Evolutionary conservation across 768 basidiomycete species (phyloP), one percentile per base, ranked within the genome.

Genomic region (Rhodosporidiobolus odoratus): DNA sequence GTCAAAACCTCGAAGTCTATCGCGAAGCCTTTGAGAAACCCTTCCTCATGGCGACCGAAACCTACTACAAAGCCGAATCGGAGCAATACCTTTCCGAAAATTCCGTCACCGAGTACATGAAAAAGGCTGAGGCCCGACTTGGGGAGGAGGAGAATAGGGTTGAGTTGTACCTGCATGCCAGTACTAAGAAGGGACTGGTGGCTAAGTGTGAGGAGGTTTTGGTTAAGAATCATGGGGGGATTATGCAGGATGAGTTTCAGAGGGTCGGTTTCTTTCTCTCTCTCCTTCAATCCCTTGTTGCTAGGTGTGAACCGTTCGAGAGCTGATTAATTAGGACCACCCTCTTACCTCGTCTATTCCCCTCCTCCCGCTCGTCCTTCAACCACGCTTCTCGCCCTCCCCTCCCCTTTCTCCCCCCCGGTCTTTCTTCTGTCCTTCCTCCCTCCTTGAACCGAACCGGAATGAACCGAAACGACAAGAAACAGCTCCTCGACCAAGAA

Each of bases 221-320:
- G 73, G 93, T 99, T 76, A 86, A 89, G 66, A 88, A 89, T 73
- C 93, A 95, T 77, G 83, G 88, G 57, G 85, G 86, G 69, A 80
- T 88, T 53, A 89, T 99, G 87, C 90, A 89, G 88, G 91, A 94
- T 69, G 91, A 87, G 80, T 97, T 98, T 83, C 92, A 94, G 79
- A 83, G 82, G 32, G 68, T 74, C 13, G 32, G 56, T 69, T 78
- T 40, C 64, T 79, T 34, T 66, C 45, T 25, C 48, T 5, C 37
- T 37, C 27, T n/a, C n/a, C n/a, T n/a, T n/a, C n/a, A n/a, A n/a
- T n/a, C n/a, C n/a, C n/a, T n/a, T n/a, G n/a, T n/a, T n/a, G n/a
- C n/a, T n/a, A n/a, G n/a, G n/a, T n/a, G n/a, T n/a, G n/a, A n/a
- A n/a, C n/a, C n/a, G n/a, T n/a, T n/a, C n/a, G n/a, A n/a, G n/a